Evolutionary conservation across 2,329 filamentous ascomycete species (phyloP).

Genomic region (Pseudogymnoascus sp.): DNA sequence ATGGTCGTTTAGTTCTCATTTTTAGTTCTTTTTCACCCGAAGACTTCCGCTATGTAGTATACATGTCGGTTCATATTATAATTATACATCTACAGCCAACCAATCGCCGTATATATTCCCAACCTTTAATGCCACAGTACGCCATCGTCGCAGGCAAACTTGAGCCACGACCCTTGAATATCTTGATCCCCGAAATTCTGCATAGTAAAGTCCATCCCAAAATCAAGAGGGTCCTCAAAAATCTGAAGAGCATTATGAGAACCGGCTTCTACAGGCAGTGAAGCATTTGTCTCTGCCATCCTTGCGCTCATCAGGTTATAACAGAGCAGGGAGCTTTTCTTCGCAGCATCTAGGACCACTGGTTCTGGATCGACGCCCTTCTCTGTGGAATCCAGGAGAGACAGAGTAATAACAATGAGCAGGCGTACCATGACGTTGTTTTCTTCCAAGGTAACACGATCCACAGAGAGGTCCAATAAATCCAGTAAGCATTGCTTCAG

Average conservation of each 20-base stretch:
- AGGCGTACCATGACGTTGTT: constrained; percentile 40
- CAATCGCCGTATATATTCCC: background rate
- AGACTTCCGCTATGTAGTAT: background rate
- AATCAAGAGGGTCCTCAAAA: background rate
- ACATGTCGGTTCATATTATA: background rate
- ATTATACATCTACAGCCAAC: background rate
- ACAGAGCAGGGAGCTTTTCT: constrained; percentile 16
- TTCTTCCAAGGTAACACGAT: constrained; percentile 34
- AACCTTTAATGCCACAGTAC: background rate
- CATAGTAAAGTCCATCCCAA: background rate
- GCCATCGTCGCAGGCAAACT: background rate
- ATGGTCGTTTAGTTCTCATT: background rate
- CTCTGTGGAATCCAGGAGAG: constrained; percentile 31
- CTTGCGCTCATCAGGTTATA: constrained; percentile 15
- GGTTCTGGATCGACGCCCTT: constrained; percentile 13
- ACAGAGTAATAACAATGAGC: constrained; percentile 34
- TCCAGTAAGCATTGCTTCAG: constrained; percentile 29
- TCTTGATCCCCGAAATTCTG: background rate
- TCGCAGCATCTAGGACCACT: constrained; percentile 16
- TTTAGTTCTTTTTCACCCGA: background rate
- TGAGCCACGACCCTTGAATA: background rate
- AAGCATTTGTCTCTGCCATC: background rate
- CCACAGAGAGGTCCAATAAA: constrained; percentile 25
- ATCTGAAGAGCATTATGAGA: background rate
- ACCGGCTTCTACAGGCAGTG: background rate